Evolutionary conservation across 192 early-diverging fungal genomes (phyloP).

Genomic region (Dissophora ornata): DNA sequence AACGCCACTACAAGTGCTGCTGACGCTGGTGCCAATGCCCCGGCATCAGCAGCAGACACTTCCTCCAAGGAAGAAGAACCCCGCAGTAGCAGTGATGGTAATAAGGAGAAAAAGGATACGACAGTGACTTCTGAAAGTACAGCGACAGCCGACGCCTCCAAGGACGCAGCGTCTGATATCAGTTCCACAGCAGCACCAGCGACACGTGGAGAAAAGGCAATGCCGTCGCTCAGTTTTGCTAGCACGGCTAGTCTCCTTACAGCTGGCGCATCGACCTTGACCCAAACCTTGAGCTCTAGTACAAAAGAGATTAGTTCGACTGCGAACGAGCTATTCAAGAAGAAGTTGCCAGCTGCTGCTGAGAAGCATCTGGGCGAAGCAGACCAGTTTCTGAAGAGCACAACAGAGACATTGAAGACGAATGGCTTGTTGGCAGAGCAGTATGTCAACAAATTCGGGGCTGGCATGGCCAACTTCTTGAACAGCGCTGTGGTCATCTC

Average conservation of each 20-base stretch:
- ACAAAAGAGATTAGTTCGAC: slow-evolving; percentile 38
- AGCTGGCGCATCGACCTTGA: slow-evolving; percentile 22
- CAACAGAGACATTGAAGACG: slow-evolving; percentile 44
- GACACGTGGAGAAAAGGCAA: slow-evolving; percentile 3
- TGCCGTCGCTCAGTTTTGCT: slow-evolving; percentile 24
- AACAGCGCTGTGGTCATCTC: slow-evolving; percentile 58
- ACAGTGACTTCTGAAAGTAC: not conserved
- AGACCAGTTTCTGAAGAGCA: slow-evolving; percentile 45
- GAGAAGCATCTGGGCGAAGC: slow-evolving; percentile 40
- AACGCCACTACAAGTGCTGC: not conserved
- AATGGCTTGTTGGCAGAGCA: slow-evolving; percentile 63
- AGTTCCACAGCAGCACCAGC: too few species aligned
- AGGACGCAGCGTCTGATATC: too few species aligned
- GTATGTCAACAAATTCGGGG: slow-evolving; percentile 62
- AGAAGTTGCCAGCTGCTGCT: slow-evolving; percentile 20
- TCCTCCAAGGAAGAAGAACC: too few species aligned
- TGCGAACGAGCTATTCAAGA: slow-evolving; percentile 47
- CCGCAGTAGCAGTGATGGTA: too few species aligned
- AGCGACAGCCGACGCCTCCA: not conserved
- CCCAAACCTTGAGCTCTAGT: slow-evolving; percentile 29
- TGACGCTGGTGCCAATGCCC: not conserved
- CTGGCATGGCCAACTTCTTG: slow-evolving; percentile 55
- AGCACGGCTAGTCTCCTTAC: slow-evolving; percentile 38
- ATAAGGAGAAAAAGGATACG: not conserved
- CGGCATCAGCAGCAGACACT: not conserved